Evolutionary conservation across 306 rosid species (phyloP).

Genomic region (Cucurbita moschata): DNA sequence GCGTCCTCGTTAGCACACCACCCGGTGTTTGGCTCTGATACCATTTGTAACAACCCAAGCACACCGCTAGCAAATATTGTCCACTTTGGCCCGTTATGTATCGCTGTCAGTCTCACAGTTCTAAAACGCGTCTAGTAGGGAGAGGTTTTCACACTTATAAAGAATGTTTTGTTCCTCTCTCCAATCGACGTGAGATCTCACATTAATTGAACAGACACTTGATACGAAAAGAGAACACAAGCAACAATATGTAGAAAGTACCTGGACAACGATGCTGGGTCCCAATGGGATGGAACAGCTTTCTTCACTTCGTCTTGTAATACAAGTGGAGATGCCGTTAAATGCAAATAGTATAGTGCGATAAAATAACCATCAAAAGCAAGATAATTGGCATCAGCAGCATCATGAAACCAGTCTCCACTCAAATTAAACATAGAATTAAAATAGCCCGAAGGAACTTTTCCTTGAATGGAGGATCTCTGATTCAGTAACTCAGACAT

Average conservation of each 20-base stretch:
- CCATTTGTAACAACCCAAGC: too few relatives aligned
- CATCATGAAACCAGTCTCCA: slow-evolving; percentile 88
- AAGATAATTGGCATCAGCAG: slow-evolving; percentile 58
- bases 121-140: too few relatives aligned
- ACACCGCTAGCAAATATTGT: too few relatives aligned
- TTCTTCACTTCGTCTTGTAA: slow-evolving; percentile 60
- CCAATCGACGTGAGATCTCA: too few relatives aligned
- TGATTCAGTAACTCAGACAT: slow-evolving; percentile 93
- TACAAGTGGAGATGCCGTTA: slow-evolving; percentile 52
- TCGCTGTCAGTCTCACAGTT: too few relatives aligned
- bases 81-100: too few relatives aligned
- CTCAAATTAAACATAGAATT: slow-evolving; percentile 66
- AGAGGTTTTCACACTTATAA: too few relatives aligned
- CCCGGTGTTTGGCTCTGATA: too few relatives aligned
- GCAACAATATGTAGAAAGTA: slow-evolving; percentile 11
- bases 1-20: too few relatives aligned
- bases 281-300: slow-evolving; percentile 88
- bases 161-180: too few relatives aligned
- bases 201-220: background rate
- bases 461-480: slow-evolving; percentile 66
- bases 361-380: slow-evolving; percentile 86
- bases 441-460: slow-evolving; percentile 87
- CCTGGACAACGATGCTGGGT: slow-evolving; percentile 85
- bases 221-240: background rate
- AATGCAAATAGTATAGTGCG: slow-evolving; percentile 65